Conservation (phyloP, 345 rosid species). For the Populus pruinosa region DNA sequence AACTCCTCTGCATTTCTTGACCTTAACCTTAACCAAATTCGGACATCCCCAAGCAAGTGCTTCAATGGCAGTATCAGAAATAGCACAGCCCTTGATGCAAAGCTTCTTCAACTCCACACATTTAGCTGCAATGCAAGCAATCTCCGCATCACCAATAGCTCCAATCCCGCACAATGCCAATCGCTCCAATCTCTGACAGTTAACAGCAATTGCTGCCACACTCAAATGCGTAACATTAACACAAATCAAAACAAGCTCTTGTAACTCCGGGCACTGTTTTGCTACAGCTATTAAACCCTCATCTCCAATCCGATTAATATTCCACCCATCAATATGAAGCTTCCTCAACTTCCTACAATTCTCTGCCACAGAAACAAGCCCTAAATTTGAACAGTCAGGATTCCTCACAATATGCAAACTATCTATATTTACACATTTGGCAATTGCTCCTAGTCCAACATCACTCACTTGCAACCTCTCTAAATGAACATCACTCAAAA, state of each 20-base stretch:
- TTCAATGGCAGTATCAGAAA: conserved; percentile 63
- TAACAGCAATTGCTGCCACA: conserved; percentile 45
- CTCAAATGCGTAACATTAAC: conserved; percentile 63
- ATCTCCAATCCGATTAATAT: conserved; percentile 75
- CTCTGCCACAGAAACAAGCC: conserved; percentile 60
- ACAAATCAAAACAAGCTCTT: conserved; percentile 80
- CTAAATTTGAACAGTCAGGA: conserved; percentile 69
- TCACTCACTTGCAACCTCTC: conserved; percentile 84
- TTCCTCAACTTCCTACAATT: conserved; percentile 66
- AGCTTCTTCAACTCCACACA: conserved; percentile 67
- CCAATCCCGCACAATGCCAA: conserved; percentile 75
- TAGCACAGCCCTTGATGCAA: conserved; percentile 72
- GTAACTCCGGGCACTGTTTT: conserved; percentile 54
- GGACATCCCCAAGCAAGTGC: conserved; percentile 79
- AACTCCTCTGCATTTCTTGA: conserved; percentile 73
- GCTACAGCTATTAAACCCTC: conserved; percentile 77
- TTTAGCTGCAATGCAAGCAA: conserved; percentile 64
- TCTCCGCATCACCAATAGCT: conserved; percentile 62
- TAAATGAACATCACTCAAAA: conserved; percentile 57
- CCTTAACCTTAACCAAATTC: conserved; percentile 69
- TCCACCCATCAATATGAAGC: conserved; percentile 89
- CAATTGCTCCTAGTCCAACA: conserved; percentile 49
- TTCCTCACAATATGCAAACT: conserved; percentile 70
- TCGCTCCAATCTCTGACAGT: conserved; percentile 62
- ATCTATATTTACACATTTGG: conserved; percentile 58